Evolutionary conservation across 2,329 filamentous ascomycete species (phyloP).

Genomic region (Parastagonospora nodorum): DNA sequence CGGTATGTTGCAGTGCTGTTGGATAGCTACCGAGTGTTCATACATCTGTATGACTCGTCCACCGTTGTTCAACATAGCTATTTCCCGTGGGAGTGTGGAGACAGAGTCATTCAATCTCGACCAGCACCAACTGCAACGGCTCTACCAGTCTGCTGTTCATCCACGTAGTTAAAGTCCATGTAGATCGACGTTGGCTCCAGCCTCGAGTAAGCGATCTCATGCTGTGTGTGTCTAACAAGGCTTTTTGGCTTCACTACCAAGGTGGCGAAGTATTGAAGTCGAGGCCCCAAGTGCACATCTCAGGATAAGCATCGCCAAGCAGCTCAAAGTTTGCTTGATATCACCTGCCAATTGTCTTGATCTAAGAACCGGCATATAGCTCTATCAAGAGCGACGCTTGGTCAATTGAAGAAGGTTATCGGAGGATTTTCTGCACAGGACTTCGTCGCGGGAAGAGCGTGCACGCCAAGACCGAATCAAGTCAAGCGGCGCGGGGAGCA

Average conservation of each 20-base stretch:
- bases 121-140: neutral
- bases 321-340: neutral
- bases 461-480: constrained; percentile 4
- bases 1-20: neutral
- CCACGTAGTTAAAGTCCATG: too few relatives aligned
- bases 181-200: too few relatives aligned
- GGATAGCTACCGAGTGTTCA: constrained; percentile 12
- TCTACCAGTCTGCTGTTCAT: too few relatives aligned
- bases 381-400: neutral
- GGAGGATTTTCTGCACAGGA: constrained; percentile 3
- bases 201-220: too few relatives aligned
- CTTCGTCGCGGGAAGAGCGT: constrained; percentile 6
- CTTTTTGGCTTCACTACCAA: neutral
- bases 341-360: neutral
- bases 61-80: neutral
- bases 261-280: neutral
- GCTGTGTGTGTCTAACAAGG: too few relatives aligned
- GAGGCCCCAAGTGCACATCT: neutral
- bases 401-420: constrained; percentile 23
- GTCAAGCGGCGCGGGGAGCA: constrained; percentile 5
- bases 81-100: neutral
- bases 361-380: neutral
- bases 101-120: too few relatives aligned
- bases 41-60: neutral
- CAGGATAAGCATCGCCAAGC: constrained; percentile 1